Base-by-base conservation (phyloP, 140 eudicot genomes). In the Bidens hawaiensis region DNA sequence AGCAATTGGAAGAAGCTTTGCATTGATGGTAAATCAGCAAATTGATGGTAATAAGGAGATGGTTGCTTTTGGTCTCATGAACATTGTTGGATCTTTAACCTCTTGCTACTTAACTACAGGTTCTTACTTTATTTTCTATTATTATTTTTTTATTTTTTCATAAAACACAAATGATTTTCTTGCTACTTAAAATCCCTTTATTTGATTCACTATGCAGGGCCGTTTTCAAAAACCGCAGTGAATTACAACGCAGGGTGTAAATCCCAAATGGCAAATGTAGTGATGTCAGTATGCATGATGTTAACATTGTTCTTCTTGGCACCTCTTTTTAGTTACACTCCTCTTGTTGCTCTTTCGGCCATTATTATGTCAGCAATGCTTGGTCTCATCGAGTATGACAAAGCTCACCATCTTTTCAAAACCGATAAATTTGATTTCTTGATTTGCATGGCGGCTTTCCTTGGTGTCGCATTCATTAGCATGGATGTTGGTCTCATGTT, bases 71-170 rank as follows among this genome's bases (percentile, higher is more conserved):
- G 97, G 97, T 5, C 80, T 90, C 56, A 90, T 90, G 97, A 90
- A 90, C 83, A 87, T 90, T 15, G 68, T 87, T 61, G 97, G 97
- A 77, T 90, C 97, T 26, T 51, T 79, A 21, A 90, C 96, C 61
- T 87, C 96, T 7, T 90, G 97, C 83, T 90, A 90, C 75, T 68
- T 87, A 66, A 90, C 97, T 10, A 87, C 96, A 41, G 97, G 97
- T 86, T 76, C 18, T 13, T 47, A 48, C 19, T 33, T 47, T 19
- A 17, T 9, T n/a, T n/a, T n/a, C n/a, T n/a, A n/a, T n/a, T n/a
- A n/a, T n/a, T n/a, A n/a, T n/a, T n/a, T n/a, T n/a, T n/a, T n/a
- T n/a, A n/a, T n/a, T 4, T 15, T 34, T 21, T 33, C 14, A 15
- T 14, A 10, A 2, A 55, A 9, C 18, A 55, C 36, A 12, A 55